phyloP scores from a whole-genome alignment of 116 monocot species.

The Trichopus zeylanicus region DNA sequence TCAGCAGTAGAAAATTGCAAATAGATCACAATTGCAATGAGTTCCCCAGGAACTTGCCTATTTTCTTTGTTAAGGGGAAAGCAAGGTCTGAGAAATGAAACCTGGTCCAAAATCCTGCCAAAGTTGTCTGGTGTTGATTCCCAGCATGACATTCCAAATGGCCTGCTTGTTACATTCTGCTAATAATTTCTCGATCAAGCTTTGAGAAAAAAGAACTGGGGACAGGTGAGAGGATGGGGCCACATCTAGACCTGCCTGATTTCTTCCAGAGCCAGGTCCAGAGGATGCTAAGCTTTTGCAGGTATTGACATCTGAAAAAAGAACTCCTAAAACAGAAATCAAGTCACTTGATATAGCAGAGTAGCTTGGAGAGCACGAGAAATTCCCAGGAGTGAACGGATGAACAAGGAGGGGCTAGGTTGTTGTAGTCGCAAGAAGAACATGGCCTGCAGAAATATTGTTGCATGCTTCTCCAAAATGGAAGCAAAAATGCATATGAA shows the following conservation, averaged over 20 bases:
- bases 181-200: background rate
- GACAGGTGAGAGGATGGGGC: background rate
- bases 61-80: background rate
- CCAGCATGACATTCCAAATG: background rate
- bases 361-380: background rate
- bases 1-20: too few relatives aligned
- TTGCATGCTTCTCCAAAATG: background rate
- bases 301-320: background rate
- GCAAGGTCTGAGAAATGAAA: background rate
- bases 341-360: background rate
- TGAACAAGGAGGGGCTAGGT: too few relatives aligned
- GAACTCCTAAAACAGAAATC: background rate
- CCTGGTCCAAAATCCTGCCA: conserved; percentile 1
- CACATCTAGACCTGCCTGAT: background rate
- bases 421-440: conserved; percentile 2
- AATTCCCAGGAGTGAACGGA: too few relatives aligned
- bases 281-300: background rate
- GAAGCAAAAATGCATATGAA: background rate
- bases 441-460: too few relatives aligned
- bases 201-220: background rate
- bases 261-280: too few relatives aligned
- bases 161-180: too few relatives aligned
- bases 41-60: too few relatives aligned
- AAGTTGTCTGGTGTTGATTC: background rate
- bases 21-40: too few relatives aligned